Conservation (phyloP, 805 yeast genomes). For the Wickerhamiella nectarea region DNA sequence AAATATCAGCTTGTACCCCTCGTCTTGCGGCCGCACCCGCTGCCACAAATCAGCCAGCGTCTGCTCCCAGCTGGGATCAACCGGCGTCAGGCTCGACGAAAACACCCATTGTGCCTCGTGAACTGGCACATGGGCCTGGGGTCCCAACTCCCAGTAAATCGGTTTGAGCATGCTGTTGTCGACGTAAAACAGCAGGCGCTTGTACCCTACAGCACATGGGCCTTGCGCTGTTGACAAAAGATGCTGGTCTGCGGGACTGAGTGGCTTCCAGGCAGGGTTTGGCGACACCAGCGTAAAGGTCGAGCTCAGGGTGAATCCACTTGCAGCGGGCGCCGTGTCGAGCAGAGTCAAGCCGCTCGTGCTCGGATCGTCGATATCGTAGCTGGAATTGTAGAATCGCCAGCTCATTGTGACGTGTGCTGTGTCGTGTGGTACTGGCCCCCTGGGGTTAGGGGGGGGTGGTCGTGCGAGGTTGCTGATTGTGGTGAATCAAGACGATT, state of each 20-base stretch:
- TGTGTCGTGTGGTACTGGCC: not conserved
- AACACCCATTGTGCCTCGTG: conserved; percentile 29
- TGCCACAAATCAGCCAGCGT: conserved; percentile 16
- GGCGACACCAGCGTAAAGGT: conserved; percentile 5
- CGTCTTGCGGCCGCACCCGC: conserved; percentile 20
- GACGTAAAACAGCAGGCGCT: conserved; percentile 22
- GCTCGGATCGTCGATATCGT: conserved; percentile 17
- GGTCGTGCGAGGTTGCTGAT: not conserved
- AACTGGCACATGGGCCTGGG: conserved; percentile 22
- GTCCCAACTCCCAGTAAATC: conserved; percentile 28
- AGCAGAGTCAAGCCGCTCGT: conserved; percentile 1
- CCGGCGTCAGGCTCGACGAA: conserved; percentile 24
- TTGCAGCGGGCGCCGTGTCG: not conserved
- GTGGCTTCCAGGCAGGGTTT: conserved; percentile 26
- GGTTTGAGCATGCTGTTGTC: conserved; percentile 22
- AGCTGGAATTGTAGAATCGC: conserved; percentile 17
- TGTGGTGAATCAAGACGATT: not conserved
- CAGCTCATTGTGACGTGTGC: conserved; percentile 10
- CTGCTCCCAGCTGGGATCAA: conserved; percentile 24
- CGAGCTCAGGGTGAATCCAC: not conserved
- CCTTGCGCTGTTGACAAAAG: conserved; percentile 8
- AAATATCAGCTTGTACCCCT: conserved; percentile 19
- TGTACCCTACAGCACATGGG: conserved; percentile 23
- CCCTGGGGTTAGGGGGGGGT: no score
- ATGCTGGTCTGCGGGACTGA: conserved; percentile 26